Base-by-base conservation (phyloP, 148 eudicot species). In the Arbutus unedo region DNA sequence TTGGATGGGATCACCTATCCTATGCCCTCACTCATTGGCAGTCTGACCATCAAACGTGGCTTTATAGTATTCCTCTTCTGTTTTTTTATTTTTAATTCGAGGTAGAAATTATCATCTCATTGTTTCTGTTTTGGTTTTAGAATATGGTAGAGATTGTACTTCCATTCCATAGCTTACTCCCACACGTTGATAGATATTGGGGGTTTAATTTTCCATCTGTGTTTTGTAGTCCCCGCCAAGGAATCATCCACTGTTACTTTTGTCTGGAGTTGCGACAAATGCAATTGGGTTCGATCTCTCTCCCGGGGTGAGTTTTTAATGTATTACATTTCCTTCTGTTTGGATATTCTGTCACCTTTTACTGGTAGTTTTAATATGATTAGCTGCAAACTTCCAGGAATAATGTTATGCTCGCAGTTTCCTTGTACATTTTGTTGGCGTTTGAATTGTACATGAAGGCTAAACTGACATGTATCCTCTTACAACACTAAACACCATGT, bases 211-310 rank as follows among this genome's bases (percentile, higher is more conserved):
- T 70, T 25, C 6, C 3, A 15, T 45, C 56, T 53, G 18, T 62
- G 25, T 55, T 57, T 57, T 53, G 38, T 79, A 96, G 99, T 93
- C 89, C 23, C 89, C 88, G 38, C 78, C 74, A 43, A 93, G 96
- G 86, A 94, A 93, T 85, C 98, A 96, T 81, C 99, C 98, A 10
- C 89, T 96, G 84, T 79, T 96, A 86, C 84, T 96, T 82, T 84
- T 96, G 81, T 96, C 99, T 2, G 99, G 99, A 19, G 98, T 96
- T 73, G 99, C 96, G 41, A 96, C 99, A 9, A 96, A 96, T 87
- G 98, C 98, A 43, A 91, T 96, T 83, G 99, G 98, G 67, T 96
- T 92, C 76, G 99, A 96, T 89, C 97, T 96, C 23, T 85, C 98
- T 74, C 98, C 98, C 8, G 98, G 86, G 95, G 98, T 96, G 82